Base-by-base conservation (phyloP, 768 basidiomycete species). In the Auricularia cornea region DNA sequence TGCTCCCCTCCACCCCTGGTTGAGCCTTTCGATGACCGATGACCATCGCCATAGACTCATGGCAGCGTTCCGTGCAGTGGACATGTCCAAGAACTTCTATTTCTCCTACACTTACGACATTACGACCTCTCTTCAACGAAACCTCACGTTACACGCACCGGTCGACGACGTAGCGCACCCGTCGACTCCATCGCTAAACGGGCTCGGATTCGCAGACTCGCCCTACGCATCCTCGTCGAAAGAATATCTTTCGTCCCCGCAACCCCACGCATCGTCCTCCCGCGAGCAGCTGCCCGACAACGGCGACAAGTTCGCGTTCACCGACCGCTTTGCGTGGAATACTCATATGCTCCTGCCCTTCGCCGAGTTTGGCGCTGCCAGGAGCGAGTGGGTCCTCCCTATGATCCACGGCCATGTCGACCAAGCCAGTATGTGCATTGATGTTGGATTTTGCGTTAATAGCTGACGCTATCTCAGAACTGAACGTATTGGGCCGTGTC, bases 21-120 rank as follows among this genome's bases (percentile, higher is more conserved):
- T 59, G 20, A 62, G 33, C 23, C 26, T 12, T 30, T 41, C 56
- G n/a, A n/a, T n/a, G n/a, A n/a, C n/a, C n/a, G n/a, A n/a, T n/a
- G n/a, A n/a, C n/a, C n/a, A n/a, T n/a, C n/a, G n/a, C n/a, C n/a
- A 3, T 60, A 78, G 92, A 10, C 80, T 94, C 35, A 85, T 95
- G 78, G 88, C 86, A 64, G 84, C 91, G 10, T 99, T 98, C 79
- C 94, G 94, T 72, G 92, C 95, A 73, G 94, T 98, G 1, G 96
- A 99, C 70, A 85, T 98, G 82, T 88, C 90, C n/a, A 98, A 98
- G 77, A 98, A 98, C 77, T 98, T 98, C 73, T 99, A 98, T 76
- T 98, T 98, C 76, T 94, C 92, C 92, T 94, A 98, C 72, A 93
- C 95, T 0, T 99, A 99, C 75, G 96, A 98, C 72, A 78, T 98